These are phyloP conservation scores for Spinacia oleracea DNA, from an alignment of 179 eudicot species.

Conservation along the genomic window DNA sequence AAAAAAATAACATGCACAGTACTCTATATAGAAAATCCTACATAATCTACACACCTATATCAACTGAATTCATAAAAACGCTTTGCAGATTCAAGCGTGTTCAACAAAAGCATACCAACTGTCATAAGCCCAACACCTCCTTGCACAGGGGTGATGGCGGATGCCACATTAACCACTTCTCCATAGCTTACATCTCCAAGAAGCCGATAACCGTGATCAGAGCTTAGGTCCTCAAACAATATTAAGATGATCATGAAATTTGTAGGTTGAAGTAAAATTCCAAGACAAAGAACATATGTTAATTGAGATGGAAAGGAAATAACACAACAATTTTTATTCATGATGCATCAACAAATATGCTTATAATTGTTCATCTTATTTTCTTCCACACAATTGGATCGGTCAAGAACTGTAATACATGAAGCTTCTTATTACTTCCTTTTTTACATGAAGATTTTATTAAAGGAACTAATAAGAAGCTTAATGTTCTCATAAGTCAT, in stretches of 20 bases:
- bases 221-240: slow-evolving; percentile 47
- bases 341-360: background rate
- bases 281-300: background rate
- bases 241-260: background rate
- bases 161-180: slow-evolving; percentile 68
- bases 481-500: too few species aligned
- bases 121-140: slow-evolving; percentile 98
- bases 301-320: background rate
- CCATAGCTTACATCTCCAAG: slow-evolving; percentile 78
- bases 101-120: slow-evolving; percentile 75
- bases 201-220: slow-evolving; percentile 64
- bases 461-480: too few species aligned
- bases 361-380: background rate
- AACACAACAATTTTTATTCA: background rate
- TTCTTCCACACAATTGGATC: background rate
- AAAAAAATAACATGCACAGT: too few species aligned
- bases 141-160: slow-evolving; percentile 85
- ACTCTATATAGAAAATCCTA: too few species aligned
- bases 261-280: background rate
- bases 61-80: slow-evolving; percentile 43
- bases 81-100: slow-evolving; percentile 75
- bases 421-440: too few species aligned
- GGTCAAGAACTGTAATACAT: background rate
- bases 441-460: too few species aligned
- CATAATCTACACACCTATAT: background rate